Base-by-base conservation (phyloP, 1,139 yeast genomes). In the Zhuliangozyma parablackwelliae region DNA sequence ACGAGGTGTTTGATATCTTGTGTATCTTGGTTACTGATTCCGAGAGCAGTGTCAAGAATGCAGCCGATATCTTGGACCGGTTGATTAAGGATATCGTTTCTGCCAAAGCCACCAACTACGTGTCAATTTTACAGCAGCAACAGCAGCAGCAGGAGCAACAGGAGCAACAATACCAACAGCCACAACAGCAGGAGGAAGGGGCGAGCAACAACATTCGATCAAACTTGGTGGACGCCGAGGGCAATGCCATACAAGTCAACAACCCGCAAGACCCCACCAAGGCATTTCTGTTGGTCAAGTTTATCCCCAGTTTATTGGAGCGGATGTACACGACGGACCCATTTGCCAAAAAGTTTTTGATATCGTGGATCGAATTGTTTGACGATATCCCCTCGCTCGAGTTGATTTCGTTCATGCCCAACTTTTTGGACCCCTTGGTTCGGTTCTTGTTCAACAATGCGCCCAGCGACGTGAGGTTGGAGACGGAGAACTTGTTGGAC, bases 301-400 rank as follows among this genome's bases (percentile, higher is more conserved):
- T 94, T 59, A 86, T 94, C 30, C 98, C 98, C 0, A 69, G 95
- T 7, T 65, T 94, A 34, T 79, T 86, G 48, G 98, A 94, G 57
- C 71, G 98, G 47, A 87, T 94, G 63, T 88, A 88, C 53, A 92
- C 92, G 2, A 82, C 86, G 28, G 95, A 92, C 50, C 97, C 97
- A 5, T 87, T 86, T 54, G 90, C 97, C 0, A 75, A 96, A 47
- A 84, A 89, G 63, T 92, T 92, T 51, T 65, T 94, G 43, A 92
- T 92, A 9, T 84, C 95, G 35, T 94, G 98, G 98, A 73, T 94
- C 35, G 86, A 89, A 42, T 73, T 94, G 21, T 69, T 94, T 36
- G 95, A 92, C 57, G 89, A 94, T 20, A 88, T 92, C 10, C 98
- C 99, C 0, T 94, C 92, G 34, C 68, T 92, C 43, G 97, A 92